Percentiles rank a stretch among this genome's conserved stretches.
Evolutionary conservation across 1,284 basidiomycete species (phyloP).

Genomic region (Tilletia horrida): DNA sequence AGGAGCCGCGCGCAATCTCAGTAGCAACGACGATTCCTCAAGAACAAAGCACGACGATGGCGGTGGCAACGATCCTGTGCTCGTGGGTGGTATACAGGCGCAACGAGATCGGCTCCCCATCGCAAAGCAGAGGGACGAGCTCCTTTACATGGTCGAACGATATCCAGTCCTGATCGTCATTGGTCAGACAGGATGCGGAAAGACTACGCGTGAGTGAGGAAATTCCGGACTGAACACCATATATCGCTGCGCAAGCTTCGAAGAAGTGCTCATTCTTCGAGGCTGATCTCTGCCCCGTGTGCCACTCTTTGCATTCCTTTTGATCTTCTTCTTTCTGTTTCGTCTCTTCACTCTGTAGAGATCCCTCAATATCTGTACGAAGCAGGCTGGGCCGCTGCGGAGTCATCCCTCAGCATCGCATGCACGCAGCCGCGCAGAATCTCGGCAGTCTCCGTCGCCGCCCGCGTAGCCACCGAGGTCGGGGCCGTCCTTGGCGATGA

Average conservation of each 20-base stretch:
- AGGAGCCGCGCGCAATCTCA: neutral
- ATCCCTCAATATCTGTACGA: conserved; percentile 90
- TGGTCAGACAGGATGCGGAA: conserved; percentile 45
- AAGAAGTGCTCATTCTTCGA: too few species aligned
- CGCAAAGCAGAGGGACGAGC: conserved; percentile 73
- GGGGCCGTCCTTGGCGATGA: conserved; percentile 70
- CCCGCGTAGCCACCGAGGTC: conserved; percentile 54
- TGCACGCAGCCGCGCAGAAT: conserved; percentile 55
- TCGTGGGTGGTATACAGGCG: conserved; percentile 63
- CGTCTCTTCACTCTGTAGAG: conserved; percentile 60
- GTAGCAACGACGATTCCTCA: neutral
- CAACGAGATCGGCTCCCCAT: conserved; percentile 81
- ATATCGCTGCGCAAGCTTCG: too few species aligned
- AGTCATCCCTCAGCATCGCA: conserved; percentile 42
- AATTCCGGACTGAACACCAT: too few species aligned
- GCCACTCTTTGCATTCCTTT: neutral
- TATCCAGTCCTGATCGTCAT: conserved; percentile 75
- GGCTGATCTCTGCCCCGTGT: neutral
- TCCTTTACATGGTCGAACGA: conserved; percentile 79
- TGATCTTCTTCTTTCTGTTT: neutral
- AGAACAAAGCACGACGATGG: too few species aligned
- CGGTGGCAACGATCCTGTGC: neutral
- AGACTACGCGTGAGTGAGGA: conserved; percentile 40
- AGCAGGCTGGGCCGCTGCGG: conserved; percentile 60
- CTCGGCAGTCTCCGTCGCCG: conserved; percentile 54